phyloP scores from a whole-genome alignment of 2,329 filamentous ascomycete genomes.

The Alternaria infectoria region DNA sequence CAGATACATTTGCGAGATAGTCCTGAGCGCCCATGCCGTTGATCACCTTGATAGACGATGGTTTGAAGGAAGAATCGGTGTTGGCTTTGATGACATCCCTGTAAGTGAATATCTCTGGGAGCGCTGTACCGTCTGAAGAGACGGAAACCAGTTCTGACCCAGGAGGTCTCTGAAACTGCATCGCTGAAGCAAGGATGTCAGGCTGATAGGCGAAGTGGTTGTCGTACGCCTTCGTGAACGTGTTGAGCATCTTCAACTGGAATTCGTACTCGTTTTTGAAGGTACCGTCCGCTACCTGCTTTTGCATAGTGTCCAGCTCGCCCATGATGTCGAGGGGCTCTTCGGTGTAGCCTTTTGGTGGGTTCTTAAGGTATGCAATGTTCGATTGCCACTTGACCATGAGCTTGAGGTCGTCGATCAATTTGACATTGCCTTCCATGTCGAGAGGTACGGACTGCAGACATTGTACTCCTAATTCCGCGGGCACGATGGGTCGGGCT shows the following conservation, averaged over 20 bases:
- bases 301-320: conserved; percentile 44
- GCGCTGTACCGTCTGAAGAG: conserved; percentile 42
- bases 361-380: conserved; percentile 48
- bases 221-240: conserved; percentile 49
- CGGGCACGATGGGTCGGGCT: conserved; percentile 38
- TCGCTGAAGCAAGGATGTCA: conserved; percentile 46
- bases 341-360: conserved; percentile 46
- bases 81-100: conserved; percentile 37
- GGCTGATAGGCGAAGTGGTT: conserved; percentile 50
- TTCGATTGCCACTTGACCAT: conserved; percentile 50
- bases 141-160: conserved; percentile 43
- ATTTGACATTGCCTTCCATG: conserved; percentile 36
- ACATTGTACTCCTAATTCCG: conserved; percentile 44
- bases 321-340: conserved; percentile 48
- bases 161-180: conserved; percentile 45
- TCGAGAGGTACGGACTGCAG: conserved; percentile 48
- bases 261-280: conserved; percentile 52
- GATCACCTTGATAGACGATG: conserved; percentile 48
- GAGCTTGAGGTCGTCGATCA: conserved; percentile 45
- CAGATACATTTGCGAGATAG: conserved; percentile 43
- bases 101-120: conserved; percentile 48
- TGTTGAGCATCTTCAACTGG: conserved; percentile 43
- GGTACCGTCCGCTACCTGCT: conserved; percentile 31
- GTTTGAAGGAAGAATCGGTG: conserved; percentile 35
- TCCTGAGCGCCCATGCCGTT: conserved; percentile 44